Evolutionary conservation across 2,329 filamentous ascomycete species (phyloP).

Genomic region (Epichloe typhina): DNA sequence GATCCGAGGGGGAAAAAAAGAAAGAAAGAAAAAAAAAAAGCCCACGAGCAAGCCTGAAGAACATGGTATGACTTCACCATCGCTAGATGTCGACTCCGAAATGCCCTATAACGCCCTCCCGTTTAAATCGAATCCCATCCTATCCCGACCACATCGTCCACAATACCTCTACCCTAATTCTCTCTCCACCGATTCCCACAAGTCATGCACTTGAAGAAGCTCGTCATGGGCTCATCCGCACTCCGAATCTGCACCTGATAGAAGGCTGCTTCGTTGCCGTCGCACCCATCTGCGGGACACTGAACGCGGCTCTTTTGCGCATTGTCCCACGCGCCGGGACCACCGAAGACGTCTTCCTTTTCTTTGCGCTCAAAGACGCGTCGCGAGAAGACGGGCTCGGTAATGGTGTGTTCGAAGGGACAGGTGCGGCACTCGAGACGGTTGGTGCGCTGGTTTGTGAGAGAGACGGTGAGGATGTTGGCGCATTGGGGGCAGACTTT

Average conservation of each 20-base stretch:
- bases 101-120: neutral
- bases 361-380: slow-evolving; percentile 79
- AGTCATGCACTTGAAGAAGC: slow-evolving; percentile 75
- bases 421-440: slow-evolving; percentile 92
- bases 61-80: neutral
- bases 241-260: slow-evolving; percentile 96
- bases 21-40: neutral
- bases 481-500: slow-evolving; percentile 71
- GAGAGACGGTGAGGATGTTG: slow-evolving; percentile 68
- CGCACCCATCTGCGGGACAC: slow-evolving; percentile 70
- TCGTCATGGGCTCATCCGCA: slow-evolving; percentile 97
- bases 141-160: neutral
- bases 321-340: slow-evolving; percentile 79
- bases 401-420: slow-evolving; percentile 79
- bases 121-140: neutral
- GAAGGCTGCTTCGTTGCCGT: slow-evolving; percentile 77
- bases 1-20: too few relatives aligned
- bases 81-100: neutral
- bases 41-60: too few relatives aligned
- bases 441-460: slow-evolving; percentile 48
- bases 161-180: slow-evolving; percentile 35
- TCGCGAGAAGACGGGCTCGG: slow-evolving; percentile 66
- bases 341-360: slow-evolving; percentile 80
- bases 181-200: slow-evolving; percentile 56
- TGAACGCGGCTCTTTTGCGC: slow-evolving; percentile 73